Evolutionary conservation across 805 yeast genomes (phyloP).

Genomic region (Saccharomycopsis sp.): DNA sequence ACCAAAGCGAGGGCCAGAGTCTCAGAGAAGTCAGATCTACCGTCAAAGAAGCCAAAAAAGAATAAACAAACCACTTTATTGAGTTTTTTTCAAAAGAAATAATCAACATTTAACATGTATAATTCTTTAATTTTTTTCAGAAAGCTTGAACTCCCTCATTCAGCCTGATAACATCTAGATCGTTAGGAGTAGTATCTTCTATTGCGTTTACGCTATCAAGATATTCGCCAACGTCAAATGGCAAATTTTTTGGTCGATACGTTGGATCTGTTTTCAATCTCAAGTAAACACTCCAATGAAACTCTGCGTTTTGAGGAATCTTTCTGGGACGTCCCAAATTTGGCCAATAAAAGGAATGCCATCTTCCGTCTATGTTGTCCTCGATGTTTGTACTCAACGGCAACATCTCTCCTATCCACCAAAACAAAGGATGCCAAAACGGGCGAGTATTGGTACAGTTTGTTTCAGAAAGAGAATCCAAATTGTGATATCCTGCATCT

Average conservation of each 20-base stretch:
- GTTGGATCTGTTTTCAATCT: conserved; percentile 38
- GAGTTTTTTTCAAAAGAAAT: conserved; percentile 39
- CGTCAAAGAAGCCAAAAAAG: too few relatives aligned
- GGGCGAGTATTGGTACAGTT: background rate
- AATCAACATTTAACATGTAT: too few relatives aligned
- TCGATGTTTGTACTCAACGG: conserved; percentile 49
- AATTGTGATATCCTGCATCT: conserved; percentile 1
- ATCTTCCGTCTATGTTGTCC: conserved; percentile 36
- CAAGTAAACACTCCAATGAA: conserved; percentile 63
- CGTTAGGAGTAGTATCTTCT: too few relatives aligned
- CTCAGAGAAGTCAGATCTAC: conserved; percentile 7
- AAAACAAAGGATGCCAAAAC: conserved; percentile 27
- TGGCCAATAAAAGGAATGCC: conserved; percentile 44
- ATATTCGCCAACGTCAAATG: conserved; percentile 30
- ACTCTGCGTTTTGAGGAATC: conserved; percentile 37
- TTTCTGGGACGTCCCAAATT: conserved; percentile 46
- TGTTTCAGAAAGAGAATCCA: too few relatives aligned
- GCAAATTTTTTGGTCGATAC: conserved; percentile 39
- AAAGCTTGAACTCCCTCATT: too few relatives aligned
- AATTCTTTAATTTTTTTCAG: too few relatives aligned
- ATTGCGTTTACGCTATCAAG: too few relatives aligned
- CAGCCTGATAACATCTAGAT: too few relatives aligned
- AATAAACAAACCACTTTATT: conserved; percentile 36
- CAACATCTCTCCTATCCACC: conserved; percentile 59
- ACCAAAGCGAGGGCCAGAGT: conserved; percentile 21